These are phyloP conservation scores for Zizania palustris DNA, from an alignment of 202 grass and related monocot genomes.

Conservation along the genomic window DNA sequence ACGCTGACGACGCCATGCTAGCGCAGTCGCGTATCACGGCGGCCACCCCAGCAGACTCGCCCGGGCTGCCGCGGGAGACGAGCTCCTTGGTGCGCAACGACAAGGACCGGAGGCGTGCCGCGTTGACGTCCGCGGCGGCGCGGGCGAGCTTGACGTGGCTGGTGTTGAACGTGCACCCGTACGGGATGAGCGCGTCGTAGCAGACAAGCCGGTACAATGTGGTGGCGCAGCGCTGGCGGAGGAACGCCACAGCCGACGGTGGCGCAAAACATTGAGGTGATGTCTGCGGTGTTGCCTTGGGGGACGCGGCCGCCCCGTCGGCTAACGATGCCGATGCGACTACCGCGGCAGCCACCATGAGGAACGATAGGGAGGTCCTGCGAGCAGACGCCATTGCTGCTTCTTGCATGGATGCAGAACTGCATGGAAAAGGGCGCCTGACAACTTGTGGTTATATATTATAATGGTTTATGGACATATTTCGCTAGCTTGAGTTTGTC, in stretches of 20 bases:
- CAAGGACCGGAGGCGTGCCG: constrained; percentile 18
- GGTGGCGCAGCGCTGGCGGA: constrained; percentile 48
- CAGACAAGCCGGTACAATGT: constrained; percentile 54
- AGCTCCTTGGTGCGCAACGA: constrained; percentile 33
- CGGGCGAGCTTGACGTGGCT: constrained; percentile 49
- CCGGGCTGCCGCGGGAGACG: background rate
- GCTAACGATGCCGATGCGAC: too few relatives aligned
- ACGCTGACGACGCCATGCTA: constrained; percentile 27
- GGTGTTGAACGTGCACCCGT: constrained; percentile 30
- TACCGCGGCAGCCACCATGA: background rate
- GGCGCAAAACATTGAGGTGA: background rate
- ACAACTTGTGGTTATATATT: background rate
- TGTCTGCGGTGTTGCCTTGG: background rate
- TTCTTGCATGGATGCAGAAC: too few relatives aligned
- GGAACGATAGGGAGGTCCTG: background rate
- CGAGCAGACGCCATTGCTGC: background rate
- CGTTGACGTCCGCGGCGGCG: constrained; percentile 50
- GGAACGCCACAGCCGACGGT: constrained; percentile 20
- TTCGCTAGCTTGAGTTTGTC: too few relatives aligned
- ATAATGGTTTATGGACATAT: background rate
- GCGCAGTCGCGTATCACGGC: constrained; percentile 50
- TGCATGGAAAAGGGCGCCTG: background rate
- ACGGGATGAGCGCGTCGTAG: constrained; percentile 51
- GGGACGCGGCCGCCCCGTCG: background rate
- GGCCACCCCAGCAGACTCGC: background rate